Percentiles rank a stretch among this genome's conserved stretches.
Conservation (phyloP, 78 protist genomes). For the Dictyostelium firmibasis region DNA sequence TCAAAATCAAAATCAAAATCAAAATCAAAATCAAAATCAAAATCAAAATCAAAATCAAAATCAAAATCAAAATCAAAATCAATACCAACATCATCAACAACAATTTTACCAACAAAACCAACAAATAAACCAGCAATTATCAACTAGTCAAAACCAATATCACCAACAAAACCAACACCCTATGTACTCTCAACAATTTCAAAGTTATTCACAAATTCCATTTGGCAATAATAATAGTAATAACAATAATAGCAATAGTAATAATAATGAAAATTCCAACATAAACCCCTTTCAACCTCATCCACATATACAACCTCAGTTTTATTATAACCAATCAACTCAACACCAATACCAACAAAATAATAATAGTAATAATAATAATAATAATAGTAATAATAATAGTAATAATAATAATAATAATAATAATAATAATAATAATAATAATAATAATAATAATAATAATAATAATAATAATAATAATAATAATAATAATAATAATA, state of each 20-base stretch:
- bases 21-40: neutral
- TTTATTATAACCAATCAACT: too few relatives aligned
- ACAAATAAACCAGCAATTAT: neutral
- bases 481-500: neutral
- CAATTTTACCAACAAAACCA: neutral
- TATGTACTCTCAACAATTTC: neutral
- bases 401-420: neutral
- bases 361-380: neutral
- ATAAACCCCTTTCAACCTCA: neutral
- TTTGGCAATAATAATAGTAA: neutral
- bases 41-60: neutral
- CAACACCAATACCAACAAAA: neutral
- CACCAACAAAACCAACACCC: neutral
- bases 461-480: neutral
- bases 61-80: neutral
- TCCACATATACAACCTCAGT: too few relatives aligned
- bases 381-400: neutral
- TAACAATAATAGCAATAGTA: neutral
- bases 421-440: neutral
- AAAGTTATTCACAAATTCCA: neutral
- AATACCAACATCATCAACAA: neutral
- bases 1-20: neutral
- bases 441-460: neutral
- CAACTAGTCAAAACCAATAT: neutral
- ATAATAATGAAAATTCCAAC: neutral